Evolutionary conservation across 2,329 filamentous ascomycete genomes (phyloP), one percentile per base, ranked within the genome.

Genomic region (Dendrostoma leiphaemia): DNA sequence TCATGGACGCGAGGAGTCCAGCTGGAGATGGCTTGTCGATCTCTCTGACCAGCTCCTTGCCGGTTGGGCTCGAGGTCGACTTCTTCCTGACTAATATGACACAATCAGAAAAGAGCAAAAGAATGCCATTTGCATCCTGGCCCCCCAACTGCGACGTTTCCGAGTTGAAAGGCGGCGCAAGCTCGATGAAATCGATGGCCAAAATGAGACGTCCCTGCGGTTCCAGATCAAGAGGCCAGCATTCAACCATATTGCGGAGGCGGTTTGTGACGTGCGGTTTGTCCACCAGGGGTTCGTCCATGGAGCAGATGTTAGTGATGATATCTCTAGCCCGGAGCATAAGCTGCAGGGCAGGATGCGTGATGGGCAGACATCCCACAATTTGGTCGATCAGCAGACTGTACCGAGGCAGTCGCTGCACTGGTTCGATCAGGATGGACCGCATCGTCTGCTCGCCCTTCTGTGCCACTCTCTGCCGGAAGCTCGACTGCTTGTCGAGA

Each of bases 351-450:
- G 92, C 92, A 3, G 91, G 90, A 67, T 97, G 92, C 8, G 89
- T 85, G 48, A 92, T 83, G 4, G 93, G 92, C 17, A 97, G 80
- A 57, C 89, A 91, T 61, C 87, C 85, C 45, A 94, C 83, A 65
- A 99, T 97, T 65, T 95, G 92, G 73, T 99, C 94, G 63, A 99
- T 97, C 66, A 97, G 88, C 32, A 99, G 78, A 65, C 91, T 97
- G 73, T 99, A 99, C 24, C 94, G 87, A 24, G 94, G 94, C 49
- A 99, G 80, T 49, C 94, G 83, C 70, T 99, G 94, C 0, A 99
- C 92, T 2, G 94, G 94, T 71, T 99, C 94, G 68, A 99, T 99
- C 51, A 99, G 81, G 59, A 94, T 82, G 3, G 94, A 97, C 46
- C 90, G 91, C 51, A 97, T 81, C 54, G 86, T 83, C 72, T 99